Base-by-base conservation (phyloP, 2,329 filamentous ascomycete species). In the Exophiala bonariae region DNA sequence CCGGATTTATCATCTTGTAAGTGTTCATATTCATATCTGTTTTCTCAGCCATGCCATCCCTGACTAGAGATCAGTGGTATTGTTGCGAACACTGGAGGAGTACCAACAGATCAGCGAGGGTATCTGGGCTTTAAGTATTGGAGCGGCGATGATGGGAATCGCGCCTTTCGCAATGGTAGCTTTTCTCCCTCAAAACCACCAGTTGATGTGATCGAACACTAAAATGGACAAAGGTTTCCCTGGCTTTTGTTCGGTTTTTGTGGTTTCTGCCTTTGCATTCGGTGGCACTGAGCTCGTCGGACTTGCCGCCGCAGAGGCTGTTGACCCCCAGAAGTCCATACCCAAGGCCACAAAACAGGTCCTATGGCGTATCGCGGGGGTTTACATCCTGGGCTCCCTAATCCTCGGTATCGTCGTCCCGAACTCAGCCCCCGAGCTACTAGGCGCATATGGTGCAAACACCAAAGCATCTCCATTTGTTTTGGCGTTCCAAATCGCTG, bases 321-420 rank as follows among this genome's bases (percentile, higher is more conserved):
- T 67, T 16, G 78, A 81, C 54, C 79, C 79, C 26, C 67, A 73
- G 47, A 79, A 93, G 63, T 87, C 86, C 1, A 76, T 96, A 1
- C 91, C 91, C 0, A 89, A 83, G 0, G 91, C 91, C 10, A 83
- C 93, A 61, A 95, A 93, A 70, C 90, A 95, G 33, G 49, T 96
- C n/a, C 95, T 96, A 68, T 96, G 91, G 91, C 85, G 91, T 61
- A 95, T 96, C 62, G 82, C 83, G 4, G 76, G 93, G 42, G 96
- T 96, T 73, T 96, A 96, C 70, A 77, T 96, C 37, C 82, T 95
- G 26, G 86, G 87, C 1, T 77, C 96, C 10, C 82, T 83, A 5
- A 72, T 96, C 3, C 82, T 96, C 48, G 90, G 92, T 18, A 77
- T 96, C 1, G 75, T 96, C 3, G 88, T 96, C 0, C 86, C 85